phyloP scores from a whole-genome alignment of 2,329 filamentous ascomycete species.

The Cryphonectria radicalis region DNA sequence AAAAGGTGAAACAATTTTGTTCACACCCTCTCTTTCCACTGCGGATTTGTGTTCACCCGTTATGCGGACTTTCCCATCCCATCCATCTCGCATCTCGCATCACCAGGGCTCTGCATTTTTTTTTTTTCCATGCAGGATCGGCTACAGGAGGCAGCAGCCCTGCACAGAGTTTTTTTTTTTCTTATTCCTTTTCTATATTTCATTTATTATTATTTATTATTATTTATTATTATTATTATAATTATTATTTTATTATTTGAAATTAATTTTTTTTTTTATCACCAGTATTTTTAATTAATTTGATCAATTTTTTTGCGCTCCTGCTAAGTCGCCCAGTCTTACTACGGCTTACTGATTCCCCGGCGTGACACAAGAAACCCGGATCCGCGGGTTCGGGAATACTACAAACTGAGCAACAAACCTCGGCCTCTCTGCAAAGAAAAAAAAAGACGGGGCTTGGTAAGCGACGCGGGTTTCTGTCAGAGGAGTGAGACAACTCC shows the following conservation, averaged over 20 bases:
- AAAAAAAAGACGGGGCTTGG: neutral
- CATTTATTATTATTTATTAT: too few species aligned
- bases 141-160: neutral
- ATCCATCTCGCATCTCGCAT: neutral
- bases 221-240: too few species aligned
- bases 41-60: neutral
- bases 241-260: neutral
- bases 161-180: neutral
- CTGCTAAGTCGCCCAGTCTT: neutral
- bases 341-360: conserved; percentile 9
- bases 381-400: neutral
- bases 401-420: neutral
- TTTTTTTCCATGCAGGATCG: neutral
- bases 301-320: conserved; percentile 10
- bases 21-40: neutral
- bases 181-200: too few species aligned
- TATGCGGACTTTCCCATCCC: neutral
- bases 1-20: neutral
- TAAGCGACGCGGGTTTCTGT: neutral
- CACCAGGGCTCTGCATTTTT: neutral
- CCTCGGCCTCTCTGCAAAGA: neutral
- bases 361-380: conserved; percentile 15
- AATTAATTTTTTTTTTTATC: neutral
- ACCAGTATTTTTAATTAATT: neutral
- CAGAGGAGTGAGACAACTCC: neutral